These are phyloP conservation scores for Mrakia blollopis DNA, from an alignment of 768 basidiomycete genomes.

Conservation along the genomic window DNA sequence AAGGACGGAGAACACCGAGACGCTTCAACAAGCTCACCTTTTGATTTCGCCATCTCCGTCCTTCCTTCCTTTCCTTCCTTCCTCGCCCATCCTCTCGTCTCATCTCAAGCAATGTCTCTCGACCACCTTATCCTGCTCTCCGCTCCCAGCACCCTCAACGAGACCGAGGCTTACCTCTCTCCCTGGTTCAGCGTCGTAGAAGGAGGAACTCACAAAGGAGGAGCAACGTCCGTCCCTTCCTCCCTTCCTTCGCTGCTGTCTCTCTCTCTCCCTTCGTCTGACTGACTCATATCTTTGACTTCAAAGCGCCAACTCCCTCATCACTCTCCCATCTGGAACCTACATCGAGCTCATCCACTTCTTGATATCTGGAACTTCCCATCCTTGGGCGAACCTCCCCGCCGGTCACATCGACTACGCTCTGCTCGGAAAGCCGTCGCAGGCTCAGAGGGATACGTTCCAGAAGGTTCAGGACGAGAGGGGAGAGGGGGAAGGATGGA, in stretches of 20 bases:
- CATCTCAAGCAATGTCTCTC: constrained; percentile 4
- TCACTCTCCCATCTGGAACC: neutral
- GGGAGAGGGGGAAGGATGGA: neutral
- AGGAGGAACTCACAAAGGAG: neutral
- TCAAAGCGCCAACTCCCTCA: neutral
- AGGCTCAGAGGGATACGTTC: neutral
- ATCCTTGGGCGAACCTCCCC: constrained; percentile 5
- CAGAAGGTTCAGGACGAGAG: neutral
- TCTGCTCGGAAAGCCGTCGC: neutral
- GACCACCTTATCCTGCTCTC: constrained; percentile 13
- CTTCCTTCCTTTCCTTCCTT: too few species aligned
- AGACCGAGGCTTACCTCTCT: neutral
- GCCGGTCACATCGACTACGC: constrained; percentile 5
- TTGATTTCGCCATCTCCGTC: too few species aligned
- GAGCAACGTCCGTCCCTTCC: neutral
- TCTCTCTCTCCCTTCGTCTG: too few species aligned
- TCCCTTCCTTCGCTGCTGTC: neutral
- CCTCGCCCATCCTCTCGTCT: too few species aligned
- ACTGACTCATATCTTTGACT: neutral
- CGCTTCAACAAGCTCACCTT: too few species aligned
- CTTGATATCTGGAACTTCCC: neutral
- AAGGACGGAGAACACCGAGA: neutral
- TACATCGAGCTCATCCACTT: constrained; percentile 17
- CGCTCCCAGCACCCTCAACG: neutral
- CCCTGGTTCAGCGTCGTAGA: neutral